Evolutionary conservation across 2,329 filamentous ascomycete species (phyloP), one percentile per base, ranked within the genome.

Genomic region (Alternaria atra): DNA sequence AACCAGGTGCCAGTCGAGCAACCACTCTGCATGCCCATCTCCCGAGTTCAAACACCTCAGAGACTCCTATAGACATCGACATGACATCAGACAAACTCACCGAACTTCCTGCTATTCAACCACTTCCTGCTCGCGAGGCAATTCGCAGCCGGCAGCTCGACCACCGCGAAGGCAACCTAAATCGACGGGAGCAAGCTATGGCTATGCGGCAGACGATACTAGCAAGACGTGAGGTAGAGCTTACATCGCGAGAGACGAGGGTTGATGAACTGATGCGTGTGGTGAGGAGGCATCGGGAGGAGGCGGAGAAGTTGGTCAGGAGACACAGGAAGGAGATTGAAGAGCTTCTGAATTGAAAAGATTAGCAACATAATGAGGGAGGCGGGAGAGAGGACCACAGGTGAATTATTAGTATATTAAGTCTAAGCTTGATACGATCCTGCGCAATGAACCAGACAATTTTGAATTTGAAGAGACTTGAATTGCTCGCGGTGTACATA

Each of bases 401-500:
- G 1, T 15, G 17, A 34, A 9, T 20, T 48, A 3, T 2, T 2
- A 3, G 7, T 34, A 25, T 34, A 20, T 20, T 17, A 6, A 30
- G 17, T 20, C 27, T 12, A 32, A 27, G 29, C 30, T 25, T 35
- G 46, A 15, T 35, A 20, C 17, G 8, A 32, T 32, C 30, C 8
- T 2, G 8, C 42, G 8, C 42, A 27, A 48, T 1, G n/a, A 13
- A 47, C 9, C 29, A 15, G 32, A 6, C 20, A 37, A 8, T 8
- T 0, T 35, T 58, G 48, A 59, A 50, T 27, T 47, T 48, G 12
- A 50, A 51, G 37, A 46, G 37, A 12, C 52, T 55, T 58, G n/a
- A 57, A 35, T 60, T 52, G 54, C 32, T 32, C 32, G 25, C 42
- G 48, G 48, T 61, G 58, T 53, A 58, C 58, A 29, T 58, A 58